Evolutionary conservation across 768 basidiomycete species (phyloP).

Genomic region (Chalciporus piperatus): DNA sequence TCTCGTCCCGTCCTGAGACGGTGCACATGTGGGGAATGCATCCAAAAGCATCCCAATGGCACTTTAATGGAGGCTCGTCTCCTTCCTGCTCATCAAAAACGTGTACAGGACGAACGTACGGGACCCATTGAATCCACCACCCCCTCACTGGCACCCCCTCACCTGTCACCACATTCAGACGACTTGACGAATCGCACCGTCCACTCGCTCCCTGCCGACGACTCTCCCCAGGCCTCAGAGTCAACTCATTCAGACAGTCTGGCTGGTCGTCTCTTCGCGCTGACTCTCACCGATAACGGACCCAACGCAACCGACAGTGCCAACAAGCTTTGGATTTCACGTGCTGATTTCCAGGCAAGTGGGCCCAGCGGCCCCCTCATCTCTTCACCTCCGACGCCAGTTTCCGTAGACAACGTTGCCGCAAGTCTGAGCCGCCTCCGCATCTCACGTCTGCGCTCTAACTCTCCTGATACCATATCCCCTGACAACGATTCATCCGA

Average conservation of each 20-base stretch:
- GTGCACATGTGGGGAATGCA: conserved; percentile 9
- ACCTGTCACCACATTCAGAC: too few species aligned
- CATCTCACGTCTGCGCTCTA: not conserved
- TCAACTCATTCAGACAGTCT: not conserved
- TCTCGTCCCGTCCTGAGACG: not conserved
- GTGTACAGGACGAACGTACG: not conserved
- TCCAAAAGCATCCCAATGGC: not conserved
- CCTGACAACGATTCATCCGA: not conserved
- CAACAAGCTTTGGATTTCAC: conserved; percentile 4
- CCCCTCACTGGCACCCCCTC: too few species aligned
- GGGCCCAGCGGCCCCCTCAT: not conserved
- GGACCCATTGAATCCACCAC: not conserved
- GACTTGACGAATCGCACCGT: too few species aligned
- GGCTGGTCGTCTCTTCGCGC: not conserved
- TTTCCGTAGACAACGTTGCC: not conserved
- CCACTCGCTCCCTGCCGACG: too few species aligned
- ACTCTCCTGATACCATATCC: not conserved
- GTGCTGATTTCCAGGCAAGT: not conserved
- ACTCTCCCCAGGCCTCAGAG: not conserved
- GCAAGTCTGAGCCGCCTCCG: not conserved
- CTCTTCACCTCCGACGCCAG: not conserved
- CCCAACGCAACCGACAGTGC: not conserved
- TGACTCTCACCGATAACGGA: conserved; percentile 7
- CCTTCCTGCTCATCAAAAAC: conserved; percentile 1
- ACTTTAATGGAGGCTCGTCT: not conserved